Percentiles rank a stretch among this genome's conserved stretches.
These are phyloP conservation scores for Plasmopara halstedii DNA, from an alignment of 352 stramenopile genomes.

Conservation along the genomic window DNA sequence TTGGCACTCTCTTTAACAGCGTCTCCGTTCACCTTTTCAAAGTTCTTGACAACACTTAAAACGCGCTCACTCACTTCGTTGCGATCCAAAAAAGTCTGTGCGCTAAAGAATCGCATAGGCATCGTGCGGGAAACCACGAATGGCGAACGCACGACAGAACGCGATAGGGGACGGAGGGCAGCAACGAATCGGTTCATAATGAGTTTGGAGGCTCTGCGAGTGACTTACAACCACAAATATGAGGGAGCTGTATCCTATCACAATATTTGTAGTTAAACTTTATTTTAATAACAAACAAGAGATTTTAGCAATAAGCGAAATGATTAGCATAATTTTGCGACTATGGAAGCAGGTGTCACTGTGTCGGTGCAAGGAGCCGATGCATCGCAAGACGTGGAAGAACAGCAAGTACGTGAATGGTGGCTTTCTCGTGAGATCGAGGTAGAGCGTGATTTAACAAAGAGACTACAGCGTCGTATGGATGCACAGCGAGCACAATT, in stretches of 20 bases:
- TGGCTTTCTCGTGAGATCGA: constrained; percentile 43
- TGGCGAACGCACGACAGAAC: constrained; percentile 42
- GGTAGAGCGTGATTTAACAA: constrained; percentile 29
- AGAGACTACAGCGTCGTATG: constrained; percentile 55
- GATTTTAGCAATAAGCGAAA: too few relatives aligned
- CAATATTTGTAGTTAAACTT: neutral
- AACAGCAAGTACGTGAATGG: constrained; percentile 39
- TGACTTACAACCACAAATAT: constrained; percentile 26
- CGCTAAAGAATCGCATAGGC: constrained; percentile 63
- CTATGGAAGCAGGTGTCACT: neutral
- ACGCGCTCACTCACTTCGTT: constrained; percentile 96
- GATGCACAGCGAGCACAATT: constrained; percentile 65
- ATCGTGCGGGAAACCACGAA: constrained; percentile 18
- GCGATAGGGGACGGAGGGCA: constrained; percentile 57
- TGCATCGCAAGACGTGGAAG: constrained; percentile 4
- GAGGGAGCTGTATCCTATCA: neutral
- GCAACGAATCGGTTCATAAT: constrained; percentile 74
- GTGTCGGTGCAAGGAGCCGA: neutral
- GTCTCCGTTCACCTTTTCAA: constrained; percentile 97
- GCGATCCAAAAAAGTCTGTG: constrained; percentile 84
- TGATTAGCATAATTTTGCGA: too few relatives aligned
- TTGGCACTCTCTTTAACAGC: constrained; percentile 89
- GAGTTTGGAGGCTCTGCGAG: constrained; percentile 7
- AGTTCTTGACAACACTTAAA: constrained; percentile 98
- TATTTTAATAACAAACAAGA: neutral